Evolutionary conservation across 441 rosid species (phyloP).

Genomic region (Corymbia calophylla): DNA sequence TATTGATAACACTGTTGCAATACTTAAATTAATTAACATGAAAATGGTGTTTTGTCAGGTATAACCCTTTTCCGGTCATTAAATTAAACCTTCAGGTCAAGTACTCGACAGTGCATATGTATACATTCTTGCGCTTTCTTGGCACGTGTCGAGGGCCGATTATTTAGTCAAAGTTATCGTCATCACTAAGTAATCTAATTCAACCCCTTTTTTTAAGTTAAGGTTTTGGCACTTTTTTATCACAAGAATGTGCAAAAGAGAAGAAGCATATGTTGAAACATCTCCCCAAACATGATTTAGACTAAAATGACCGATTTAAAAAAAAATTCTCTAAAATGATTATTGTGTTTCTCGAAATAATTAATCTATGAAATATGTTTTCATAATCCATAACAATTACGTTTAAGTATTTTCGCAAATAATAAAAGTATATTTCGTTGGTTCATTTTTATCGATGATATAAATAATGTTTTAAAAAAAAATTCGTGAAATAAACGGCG

Average conservation of each 20-base stretch:
- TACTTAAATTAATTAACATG: neutral
- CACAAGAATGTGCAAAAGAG: neutral
- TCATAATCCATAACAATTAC: too few relatives aligned
- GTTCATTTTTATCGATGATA: too few relatives aligned
- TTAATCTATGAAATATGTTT: too few relatives aligned
- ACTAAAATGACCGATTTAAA: neutral
- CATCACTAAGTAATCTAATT: neutral
- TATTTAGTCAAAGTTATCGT: neutral
- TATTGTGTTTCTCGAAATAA: rapidly evolving
- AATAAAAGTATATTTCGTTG: too few relatives aligned
- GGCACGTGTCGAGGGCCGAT: neutral
- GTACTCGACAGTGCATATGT: too few relatives aligned
- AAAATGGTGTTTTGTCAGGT: neutral
- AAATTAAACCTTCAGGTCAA: neutral
- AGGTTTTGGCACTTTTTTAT: neutral
- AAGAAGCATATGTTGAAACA: neutral
- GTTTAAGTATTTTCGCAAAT: rapidly evolving
- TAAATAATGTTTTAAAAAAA: too few relatives aligned
- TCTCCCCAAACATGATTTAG: neutral
- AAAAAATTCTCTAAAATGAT: too few relatives aligned
- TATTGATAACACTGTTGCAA: rapidly evolving
- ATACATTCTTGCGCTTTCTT: too few relatives aligned
- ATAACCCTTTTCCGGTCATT: too few relatives aligned
- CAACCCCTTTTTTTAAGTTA: neutral
- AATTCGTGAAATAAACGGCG: too few relatives aligned